Base-by-base conservation (phyloP, 345 rosid species). In the Syzygium oleosum region DNA sequence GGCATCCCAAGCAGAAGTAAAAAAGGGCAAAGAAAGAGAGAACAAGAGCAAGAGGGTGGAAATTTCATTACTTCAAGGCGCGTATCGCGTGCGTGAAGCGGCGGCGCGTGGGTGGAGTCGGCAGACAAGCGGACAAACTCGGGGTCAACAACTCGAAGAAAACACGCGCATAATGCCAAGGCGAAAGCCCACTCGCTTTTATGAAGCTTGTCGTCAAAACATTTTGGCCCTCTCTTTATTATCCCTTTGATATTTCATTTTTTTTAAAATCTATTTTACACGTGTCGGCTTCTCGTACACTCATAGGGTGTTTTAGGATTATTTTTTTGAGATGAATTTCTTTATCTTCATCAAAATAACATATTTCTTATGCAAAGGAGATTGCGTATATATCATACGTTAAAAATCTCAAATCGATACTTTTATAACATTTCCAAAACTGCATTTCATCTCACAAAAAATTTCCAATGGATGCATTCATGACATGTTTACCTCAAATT, bases 401-500 rank as follows among this genome's bases (percentile, higher is more conserved):
- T 0, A 2, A 65, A 63, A 65, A 0, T 65, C 41, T 31, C 8
- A 12, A 15, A 65, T 0, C 0, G 0, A 65, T 0, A 7, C 19
- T 15, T 65, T 0, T 16, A 3, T 15, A 1, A 3, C 1, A 29
- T 21, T 29, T 61, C 3, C 3, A 0, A 3, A 65, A 15, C 4
- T 7, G 31, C 1, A 65, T 65, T 63, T 63, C 0, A 0, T 15
- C 34, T 29, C 5, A 14, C 1, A 63, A 29, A 15, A 52, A 29
- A 29, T 7, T 29, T 63, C 11, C 15, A 63, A 63, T 29, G 4
- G 1, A 29, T 15, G 5, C 11, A 0, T 0, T 0, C 3, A 10
- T 63, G 0, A 63, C 0, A 29, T 7, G 0, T 0, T 29, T 29
- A 0, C 0, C 10, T 1, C 0, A 29, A 65, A 65, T 65, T 65